Evolutionary conservation across 352 stramenopile species (phyloP), one percentile per base, ranked within the genome.

Genomic region (Phytopythium delawarense): DNA sequence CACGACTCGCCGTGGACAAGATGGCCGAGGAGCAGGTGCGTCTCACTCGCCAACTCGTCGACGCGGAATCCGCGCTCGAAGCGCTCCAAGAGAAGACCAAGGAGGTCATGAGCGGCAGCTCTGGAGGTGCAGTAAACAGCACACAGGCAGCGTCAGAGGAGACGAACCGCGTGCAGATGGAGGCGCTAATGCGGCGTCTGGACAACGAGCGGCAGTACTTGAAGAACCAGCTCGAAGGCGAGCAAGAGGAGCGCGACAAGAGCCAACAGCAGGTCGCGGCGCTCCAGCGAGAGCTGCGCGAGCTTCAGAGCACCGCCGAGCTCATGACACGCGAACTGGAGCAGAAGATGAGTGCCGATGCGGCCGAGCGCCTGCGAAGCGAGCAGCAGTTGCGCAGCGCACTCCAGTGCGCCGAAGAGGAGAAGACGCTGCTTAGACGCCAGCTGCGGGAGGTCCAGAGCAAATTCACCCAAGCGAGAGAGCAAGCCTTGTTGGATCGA

Each of bases 171-270:
- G 77, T 92, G 62, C 83, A 92, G 54, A 88, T 89, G 73, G 85
- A 94, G 57, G 84, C 81, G n/a, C 59, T 89, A 1, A 49, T 94
- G 7, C 71, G 85, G 21, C 66, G 83, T 3, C 78, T 94, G 1
- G 84, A 91, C 48, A 92, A 94, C 42, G 83, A 94, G 48, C 76
- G 85, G 1, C 81, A 91, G 48, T 94, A 94, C 51, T 59, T 94
- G 32, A 92, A 92, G 61, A 91, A 78, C 40, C 85, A 92, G 57
- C 65, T 91, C 7, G 75, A 88, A 49, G 70, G 65, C 9, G 81
- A 87, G 39, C 67, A 78, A 32, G 75, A 86, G 46, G 62, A 72
- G 61, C 84, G 81, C 56, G 64, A 77, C 23, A 74, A 72, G 18
- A 72, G 57, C 45, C 76, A 86, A 40, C 65, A 66, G 21, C 72